Evolutionary conservation across 164 flowering plant genomes (phyloP).

Genomic region (grape (Vitis vinifera)): ASM3070453v1 NC_081817.1:19227001-19227500

Average conservation of each 20-base stretch:
- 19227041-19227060: slow-evolving; percentile 74
- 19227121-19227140: slow-evolving; percentile 60
- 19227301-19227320: not conserved
- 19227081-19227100: slow-evolving; percentile 84
- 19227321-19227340: not conserved
- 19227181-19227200: not conserved
- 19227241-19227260: not conserved
- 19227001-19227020: slow-evolving; percentile 94
- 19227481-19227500: not conserved
- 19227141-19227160: slow-evolving; percentile 41
- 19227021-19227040: slow-evolving; percentile 57
- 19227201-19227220: not conserved
- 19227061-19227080: slow-evolving; percentile 84
- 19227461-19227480: not conserved
- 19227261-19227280: not conserved
- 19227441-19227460: not conserved
- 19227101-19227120: slow-evolving; percentile 88
- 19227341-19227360: no score
- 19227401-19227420: not conserved
- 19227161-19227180: not conserved
- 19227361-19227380: no score
- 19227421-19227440: not conserved
- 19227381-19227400: no score
- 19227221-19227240: not conserved
- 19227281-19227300: not conserved